These are phyloP conservation scores for Neoboletus brunneissimus DNA, from an alignment of 768 basidiomycete genomes.

Conservation along the genomic window DNA sequence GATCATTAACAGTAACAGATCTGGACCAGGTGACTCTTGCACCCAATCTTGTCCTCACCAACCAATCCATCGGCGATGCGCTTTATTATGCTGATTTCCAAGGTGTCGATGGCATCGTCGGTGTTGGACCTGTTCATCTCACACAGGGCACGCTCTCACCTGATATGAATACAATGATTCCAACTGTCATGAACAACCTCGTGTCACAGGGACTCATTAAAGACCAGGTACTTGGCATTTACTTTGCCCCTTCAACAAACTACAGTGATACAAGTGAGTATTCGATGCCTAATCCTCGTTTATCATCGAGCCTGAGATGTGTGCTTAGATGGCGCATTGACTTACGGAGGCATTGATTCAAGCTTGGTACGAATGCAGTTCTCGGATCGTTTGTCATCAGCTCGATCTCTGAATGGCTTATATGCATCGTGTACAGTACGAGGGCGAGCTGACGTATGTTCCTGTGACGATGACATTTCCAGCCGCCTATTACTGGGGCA, in stretches of 20 bases:
- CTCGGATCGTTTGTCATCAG: background rate
- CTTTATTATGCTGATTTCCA: background rate
- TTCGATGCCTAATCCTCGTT: too few relatives aligned
- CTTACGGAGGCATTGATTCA: conserved; percentile 25
- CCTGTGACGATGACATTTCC: conserved; percentile 29
- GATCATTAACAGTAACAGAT: conserved; percentile 6
- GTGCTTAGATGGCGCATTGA: conserved; percentile 23
- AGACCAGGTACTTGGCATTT: conserved; percentile 18
- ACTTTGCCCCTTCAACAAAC: conserved; percentile 21
- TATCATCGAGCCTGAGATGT: background rate
- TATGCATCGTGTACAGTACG: conserved; percentile 9
- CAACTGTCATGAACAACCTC: conserved; percentile 29
- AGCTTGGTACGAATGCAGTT: conserved; percentile 12
- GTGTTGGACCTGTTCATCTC: conserved; percentile 25
- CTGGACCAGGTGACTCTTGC: conserved; percentile 28
- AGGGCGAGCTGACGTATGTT: conserved; percentile 22
- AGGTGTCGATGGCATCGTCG: conserved; percentile 29
- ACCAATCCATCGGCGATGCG: conserved; percentile 31
- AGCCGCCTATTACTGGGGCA: conserved; percentile 28
- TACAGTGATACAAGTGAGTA: conserved; percentile 16
- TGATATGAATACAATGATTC: conserved; percentile 9
- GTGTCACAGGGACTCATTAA: conserved; percentile 18
- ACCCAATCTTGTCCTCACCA: conserved; percentile 21
- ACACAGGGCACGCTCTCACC: conserved; percentile 10
- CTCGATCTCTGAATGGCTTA: background rate